Base-by-base conservation (phyloP, 306 rosid genomes). In the Medicago arabica region DNA sequence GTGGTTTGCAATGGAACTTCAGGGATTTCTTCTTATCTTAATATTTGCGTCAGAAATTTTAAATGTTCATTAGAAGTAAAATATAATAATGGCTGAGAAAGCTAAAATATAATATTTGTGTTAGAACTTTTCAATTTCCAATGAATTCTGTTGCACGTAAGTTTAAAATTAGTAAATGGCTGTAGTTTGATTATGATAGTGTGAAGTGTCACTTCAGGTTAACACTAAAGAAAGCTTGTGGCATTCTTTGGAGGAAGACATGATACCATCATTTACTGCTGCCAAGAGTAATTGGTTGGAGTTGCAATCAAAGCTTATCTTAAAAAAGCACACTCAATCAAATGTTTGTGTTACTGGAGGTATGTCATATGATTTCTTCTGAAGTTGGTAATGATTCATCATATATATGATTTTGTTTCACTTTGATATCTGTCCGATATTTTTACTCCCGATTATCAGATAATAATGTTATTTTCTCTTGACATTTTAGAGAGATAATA, bases 241-340 rank as follows among this genome's bases (percentile, higher is more conserved):
- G 99, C 89, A 11, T 41, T 90, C 99, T 62, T 85, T 95, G 81
- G 99, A 95, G 88, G 97, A 95, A 83, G 97, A 95, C 78, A 84
- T 95, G 89, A 75, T 90, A 83, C 91, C 97, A 55, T 84, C 96
- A 21, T 65, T 83, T 72, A 74, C 97, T 68, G 80, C 84, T 63
- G 85, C 80, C 64, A 90, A 87, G 89, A 74, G 88, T 78, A 95
- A 95, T 69, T 95, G 99, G 99, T 82, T 95, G 89, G 97, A 92
- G 79, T 83, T 89, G 77, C 97, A 95, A 73, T 95, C 99, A 59
- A 90, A 89, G 87, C 83, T 87, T 72, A 63, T 85, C 57, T 23
- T 91, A 14, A 90, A 74, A 77, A 85, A 83, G 78, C 18, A 61
- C 67, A 86, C 65, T 68, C 93, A 86, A 71, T 90, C 97, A 78